Conservation (phyloP, 169 alveolate species). For the Eimeria necatrix region DNA sequence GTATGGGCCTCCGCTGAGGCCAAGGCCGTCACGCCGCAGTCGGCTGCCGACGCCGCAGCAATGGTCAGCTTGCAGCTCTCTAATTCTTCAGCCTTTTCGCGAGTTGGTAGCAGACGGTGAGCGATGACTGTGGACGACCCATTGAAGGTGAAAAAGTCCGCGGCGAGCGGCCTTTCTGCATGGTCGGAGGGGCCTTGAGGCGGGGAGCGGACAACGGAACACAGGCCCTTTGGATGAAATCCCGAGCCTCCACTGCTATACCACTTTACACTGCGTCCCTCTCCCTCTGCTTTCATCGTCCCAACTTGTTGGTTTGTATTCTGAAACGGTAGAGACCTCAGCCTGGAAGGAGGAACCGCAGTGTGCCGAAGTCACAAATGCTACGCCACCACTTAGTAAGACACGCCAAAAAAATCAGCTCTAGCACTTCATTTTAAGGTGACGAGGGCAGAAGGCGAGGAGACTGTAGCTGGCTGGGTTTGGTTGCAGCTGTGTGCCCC, state of each 20-base stretch:
- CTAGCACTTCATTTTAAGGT: no score
- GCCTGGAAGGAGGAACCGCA: no score
- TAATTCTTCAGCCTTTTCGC: background rate
- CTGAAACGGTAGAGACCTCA: no score
- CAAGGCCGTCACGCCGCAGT: conserved; percentile 61
- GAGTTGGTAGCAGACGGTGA: conserved; percentile 27
- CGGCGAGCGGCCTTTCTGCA: background rate
- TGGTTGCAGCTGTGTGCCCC: no score
- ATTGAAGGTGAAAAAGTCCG: conserved; percentile 57
- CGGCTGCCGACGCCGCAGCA: conserved; percentile 67
- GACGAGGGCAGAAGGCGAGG: no score
- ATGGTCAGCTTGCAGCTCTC: conserved; percentile 56
- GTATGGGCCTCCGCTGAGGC: conserved; percentile 66
- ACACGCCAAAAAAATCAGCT: no score
- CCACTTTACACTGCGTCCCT: background rate
- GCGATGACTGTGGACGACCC: conserved; percentile 27
- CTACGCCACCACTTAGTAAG: no score
- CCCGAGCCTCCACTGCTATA: background rate
- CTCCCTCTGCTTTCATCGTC: conserved; percentile 7
- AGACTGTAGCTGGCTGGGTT: no score
- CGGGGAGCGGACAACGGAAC: conserved; percentile 54
- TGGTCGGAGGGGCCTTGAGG: background rate
- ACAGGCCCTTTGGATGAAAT: conserved; percentile 14
- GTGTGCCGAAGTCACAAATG: no score
- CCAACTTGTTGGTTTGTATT: no score